Base-by-base conservation (phyloP, 306 rosid genomes). In the Fragaria nilgerrensis region DNA sequence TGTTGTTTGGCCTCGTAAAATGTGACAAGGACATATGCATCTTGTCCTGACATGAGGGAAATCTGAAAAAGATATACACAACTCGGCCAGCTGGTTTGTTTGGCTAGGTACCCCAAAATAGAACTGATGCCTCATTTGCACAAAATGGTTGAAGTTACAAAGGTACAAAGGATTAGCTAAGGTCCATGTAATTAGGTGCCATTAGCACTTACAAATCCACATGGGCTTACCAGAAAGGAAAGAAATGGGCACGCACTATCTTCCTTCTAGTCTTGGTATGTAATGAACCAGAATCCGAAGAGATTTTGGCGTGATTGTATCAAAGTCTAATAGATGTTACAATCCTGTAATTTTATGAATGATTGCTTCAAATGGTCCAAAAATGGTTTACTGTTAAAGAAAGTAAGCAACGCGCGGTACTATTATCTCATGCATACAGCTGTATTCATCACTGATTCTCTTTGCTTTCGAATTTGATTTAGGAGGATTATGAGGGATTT, bases 301-400 rank as follows among this genome's bases (percentile, higher is more conserved):
- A 75, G 78, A 62, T 45, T 19, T 62, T 62, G 61, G 9, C 78
- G 78, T 62, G 78, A 62, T 43, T 45, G 47, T 62, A 5, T 47
- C 5, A n/a, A 47, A 44, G 32, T 19, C 78, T 62, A 4, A 13
- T 10, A 23, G 43, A 43, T 70, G 13, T 25, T 58, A 22, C 62
- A 61, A 52, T 9, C 5, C 20, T 48, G 20, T 14, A 14, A 2
- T 48, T 39, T 29, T 56, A 32, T 29, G 9, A 20, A 27, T 75
- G 71, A 45, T 45, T 45, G 71, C 52, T 20, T 15, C 47, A 45
- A 47, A 29, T 27, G 48, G 25, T 45, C 59, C 71, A 17, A 75
- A 52, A 27, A 11, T 74, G 70, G 44, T 5, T 19, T 20, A 66
- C 71, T 66, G 49, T 36, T 17, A 65, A 5, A 65, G 12, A 34